Evolutionary conservation across 768 basidiomycete genomes (phyloP).

Genomic region (Dacryopinax spathularia): DNA sequence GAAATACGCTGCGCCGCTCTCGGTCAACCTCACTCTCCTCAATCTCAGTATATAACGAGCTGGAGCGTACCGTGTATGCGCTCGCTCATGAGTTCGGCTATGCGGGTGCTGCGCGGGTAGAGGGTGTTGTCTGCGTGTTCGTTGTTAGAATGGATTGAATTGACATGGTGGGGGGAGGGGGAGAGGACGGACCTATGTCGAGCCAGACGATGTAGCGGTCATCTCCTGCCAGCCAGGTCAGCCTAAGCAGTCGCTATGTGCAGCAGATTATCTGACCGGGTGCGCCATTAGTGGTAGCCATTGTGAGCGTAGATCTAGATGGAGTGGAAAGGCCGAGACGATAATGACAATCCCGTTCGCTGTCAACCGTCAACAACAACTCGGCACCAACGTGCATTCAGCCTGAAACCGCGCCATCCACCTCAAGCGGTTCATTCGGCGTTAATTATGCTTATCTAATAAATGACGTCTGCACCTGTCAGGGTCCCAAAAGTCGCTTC

Average conservation of each 20-base stretch:
- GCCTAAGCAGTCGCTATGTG: not conserved
- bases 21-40: too few species aligned
- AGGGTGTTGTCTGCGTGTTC: constrained; percentile 57
- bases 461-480: too few species aligned
- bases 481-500: too few species aligned
- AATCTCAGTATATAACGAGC: too few species aligned
- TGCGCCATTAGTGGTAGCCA: not conserved
- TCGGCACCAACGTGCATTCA: too few species aligned
- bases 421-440: too few species aligned
- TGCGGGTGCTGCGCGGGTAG: constrained; percentile 60
- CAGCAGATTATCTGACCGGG: not conserved
- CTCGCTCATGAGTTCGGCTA: constrained; percentile 64
- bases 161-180: not conserved
- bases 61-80: constrained; percentile 51
- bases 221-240: constrained; percentile 24
- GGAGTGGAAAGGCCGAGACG: too few species aligned
- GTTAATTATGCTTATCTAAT: too few species aligned
- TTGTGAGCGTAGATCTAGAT: not conserved
- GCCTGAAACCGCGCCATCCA: too few species aligned
- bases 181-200: constrained; percentile 36
- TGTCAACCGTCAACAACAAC: too few species aligned
- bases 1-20: constrained; percentile 47
- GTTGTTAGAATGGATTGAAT: not conserved
- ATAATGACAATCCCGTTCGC: too few species aligned
- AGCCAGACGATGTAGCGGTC: constrained; percentile 56